A percentile compares a stretch with the other conserved stretches of the same genome.
These are phyloP conservation scores for Dioscorea cayenensis DNA, from an alignment of 116 monocot genomes.

Conservation along the genomic window DNA sequence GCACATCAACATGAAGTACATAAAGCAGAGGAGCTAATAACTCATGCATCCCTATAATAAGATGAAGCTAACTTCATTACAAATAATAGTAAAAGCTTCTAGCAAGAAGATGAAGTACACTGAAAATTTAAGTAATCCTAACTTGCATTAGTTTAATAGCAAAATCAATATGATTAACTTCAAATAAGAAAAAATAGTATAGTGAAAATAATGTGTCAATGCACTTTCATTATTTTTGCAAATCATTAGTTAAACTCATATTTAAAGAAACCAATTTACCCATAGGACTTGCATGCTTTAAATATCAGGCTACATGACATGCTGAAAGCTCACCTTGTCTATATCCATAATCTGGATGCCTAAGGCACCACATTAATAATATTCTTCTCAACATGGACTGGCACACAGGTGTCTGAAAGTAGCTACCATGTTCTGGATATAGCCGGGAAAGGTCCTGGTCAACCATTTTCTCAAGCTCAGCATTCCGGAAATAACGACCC, in stretches of 20 bases:
- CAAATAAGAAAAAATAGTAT: too few species aligned
- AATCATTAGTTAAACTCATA: too few species aligned
- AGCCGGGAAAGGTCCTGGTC: slow-evolving; percentile 84
- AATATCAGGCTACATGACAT: background rate
- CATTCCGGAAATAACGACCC: slow-evolving; percentile 88
- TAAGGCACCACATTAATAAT: slow-evolving; percentile 85
- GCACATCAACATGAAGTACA: slow-evolving; percentile 70
- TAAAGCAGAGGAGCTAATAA: slow-evolving; percentile 88
- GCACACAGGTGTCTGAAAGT: slow-evolving; percentile 67
- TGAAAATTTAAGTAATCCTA: too few species aligned
- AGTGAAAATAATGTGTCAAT: too few species aligned
- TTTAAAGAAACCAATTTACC: too few species aligned
- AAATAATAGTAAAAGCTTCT: background rate
- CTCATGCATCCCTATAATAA: slow-evolving; percentile 96
- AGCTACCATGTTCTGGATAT: slow-evolving; percentile 80
- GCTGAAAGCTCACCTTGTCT: slow-evolving; percentile 58
- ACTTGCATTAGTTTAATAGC: too few species aligned
- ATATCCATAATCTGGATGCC: slow-evolving; percentile 82
- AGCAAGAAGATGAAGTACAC: too few species aligned
- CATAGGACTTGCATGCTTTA: too few species aligned
- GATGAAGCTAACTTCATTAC: background rate
- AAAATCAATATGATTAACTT: too few species aligned
- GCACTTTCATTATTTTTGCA: too few species aligned
- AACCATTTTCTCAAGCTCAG: slow-evolving; percentile 79
- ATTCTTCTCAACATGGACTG: slow-evolving; percentile 89